These are phyloP conservation scores for Cadophora malorum DNA, from an alignment of 2,329 filamentous ascomycete genomes.

Conservation along the genomic window DNA sequence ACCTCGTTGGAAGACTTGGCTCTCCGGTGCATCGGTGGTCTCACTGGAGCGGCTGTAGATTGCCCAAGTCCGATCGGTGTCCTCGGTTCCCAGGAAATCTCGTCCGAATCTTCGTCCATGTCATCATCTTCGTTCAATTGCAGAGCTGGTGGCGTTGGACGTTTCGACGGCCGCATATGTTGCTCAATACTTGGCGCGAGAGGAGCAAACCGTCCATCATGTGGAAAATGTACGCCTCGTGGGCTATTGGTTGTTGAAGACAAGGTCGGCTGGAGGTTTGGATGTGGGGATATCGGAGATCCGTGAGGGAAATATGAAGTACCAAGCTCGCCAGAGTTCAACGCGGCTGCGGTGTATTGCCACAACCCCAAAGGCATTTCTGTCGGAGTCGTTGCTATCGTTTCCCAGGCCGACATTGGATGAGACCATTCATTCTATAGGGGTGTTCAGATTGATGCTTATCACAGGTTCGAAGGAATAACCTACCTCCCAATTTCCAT, in stretches of 20 bases:
- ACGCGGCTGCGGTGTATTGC: conserved; percentile 15
- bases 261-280: neutral
- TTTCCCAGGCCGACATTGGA: conserved; percentile 17
- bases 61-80: neutral
- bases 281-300: conserved; percentile 5
- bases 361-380: conserved; percentile 3
- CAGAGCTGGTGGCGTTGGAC: neutral
- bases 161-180: conserved; percentile 1
- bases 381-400: neutral
- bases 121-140: conserved; percentile 15
- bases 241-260: conserved; percentile 9
- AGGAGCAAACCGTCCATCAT: conserved; percentile 11
- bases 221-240: conserved; percentile 6
- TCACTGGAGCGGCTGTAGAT: neutral
- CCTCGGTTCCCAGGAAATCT: conserved; percentile 13
- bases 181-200: neutral
- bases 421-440: conserved; percentile 14
- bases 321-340: conserved; percentile 7
- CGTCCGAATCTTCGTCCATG: conserved; percentile 18
- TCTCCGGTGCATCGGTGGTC: conserved; percentile 14
- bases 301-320: conserved; percentile 1
- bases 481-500: conserved; percentile 18
- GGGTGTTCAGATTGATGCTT: neutral
- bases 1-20: conserved; percentile 23
- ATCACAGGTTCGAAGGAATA: neutral